Percentiles rank a stretch among this genome's conserved stretches.
phyloP scores from a whole-genome alignment of 2,329 filamentous ascomycete species.

The Microsporum canis region DNA sequence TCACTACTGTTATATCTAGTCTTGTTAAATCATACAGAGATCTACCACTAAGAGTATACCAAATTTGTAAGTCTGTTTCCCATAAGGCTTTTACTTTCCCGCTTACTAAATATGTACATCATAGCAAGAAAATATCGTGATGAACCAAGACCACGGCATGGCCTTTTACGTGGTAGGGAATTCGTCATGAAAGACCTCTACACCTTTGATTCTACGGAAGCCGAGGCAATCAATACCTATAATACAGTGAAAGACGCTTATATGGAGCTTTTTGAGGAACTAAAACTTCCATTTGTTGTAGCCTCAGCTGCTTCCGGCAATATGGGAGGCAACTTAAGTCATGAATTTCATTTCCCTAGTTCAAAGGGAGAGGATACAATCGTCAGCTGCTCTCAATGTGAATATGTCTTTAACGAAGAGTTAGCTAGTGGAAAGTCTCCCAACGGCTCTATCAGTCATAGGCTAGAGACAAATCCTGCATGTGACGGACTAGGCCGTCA shows the following conservation, averaged over 20 bases:
- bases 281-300: slow-evolving; percentile 72
- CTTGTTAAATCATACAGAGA: slow-evolving; percentile 73
- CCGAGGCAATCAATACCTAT: slow-evolving; percentile 71
- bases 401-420: slow-evolving; percentile 77
- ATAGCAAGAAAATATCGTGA: slow-evolving; percentile 85
- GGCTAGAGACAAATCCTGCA: neutral
- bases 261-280: slow-evolving; percentile 62
- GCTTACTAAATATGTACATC: neutral
- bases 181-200: slow-evolving; percentile 99
- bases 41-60: slow-evolving; percentile 76
- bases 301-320: slow-evolving; percentile 89
- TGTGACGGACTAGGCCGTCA: slow-evolving; percentile 10
- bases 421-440: slow-evolving; percentile 46
- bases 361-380: slow-evolving; percentile 75
- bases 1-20: slow-evolving; percentile 66
- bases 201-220: slow-evolving; percentile 65
- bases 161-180: slow-evolving; percentile 74
- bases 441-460: slow-evolving; percentile 16
- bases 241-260: slow-evolving; percentile 63
- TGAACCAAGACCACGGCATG: slow-evolving; percentile 77
- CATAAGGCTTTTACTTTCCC: neutral
- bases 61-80: slow-evolving; percentile 53
- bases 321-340: slow-evolving; percentile 85
- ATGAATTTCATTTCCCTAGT: slow-evolving; percentile 84
- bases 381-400: slow-evolving; percentile 61